Evolutionary conservation across 352 stramenopile species (phyloP).

Genomic region (Pythium monospermum): DNA sequence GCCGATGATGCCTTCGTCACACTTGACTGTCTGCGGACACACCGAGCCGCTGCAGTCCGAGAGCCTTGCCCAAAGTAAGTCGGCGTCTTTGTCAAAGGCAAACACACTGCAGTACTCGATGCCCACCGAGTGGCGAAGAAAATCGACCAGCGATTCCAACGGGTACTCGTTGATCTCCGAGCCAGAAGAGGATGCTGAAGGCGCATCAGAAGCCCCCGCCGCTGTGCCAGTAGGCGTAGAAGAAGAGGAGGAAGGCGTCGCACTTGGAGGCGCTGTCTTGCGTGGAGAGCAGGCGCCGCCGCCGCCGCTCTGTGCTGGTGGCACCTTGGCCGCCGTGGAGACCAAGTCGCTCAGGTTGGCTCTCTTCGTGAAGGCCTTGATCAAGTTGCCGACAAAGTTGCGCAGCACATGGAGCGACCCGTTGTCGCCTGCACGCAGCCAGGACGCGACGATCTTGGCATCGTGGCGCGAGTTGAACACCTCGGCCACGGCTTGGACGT

Average conservation of each 20-base stretch:
- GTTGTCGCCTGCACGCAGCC: constrained; percentile 30
- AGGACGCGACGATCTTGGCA: constrained; percentile 29
- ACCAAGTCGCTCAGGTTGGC: constrained; percentile 28
- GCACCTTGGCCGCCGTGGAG: background rate
- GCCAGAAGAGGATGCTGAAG: too few species aligned
- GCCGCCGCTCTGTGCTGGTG: background rate
- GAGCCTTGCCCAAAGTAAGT: constrained; percentile 45
- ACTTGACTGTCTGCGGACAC: constrained; percentile 33
- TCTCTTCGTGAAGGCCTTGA: constrained; percentile 41
- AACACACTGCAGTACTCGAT: constrained; percentile 62
- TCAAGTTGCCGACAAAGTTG: constrained; percentile 49
- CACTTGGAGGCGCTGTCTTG: background rate
- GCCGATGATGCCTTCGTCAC: constrained; percentile 55
- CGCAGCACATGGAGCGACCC: constrained; percentile 58
- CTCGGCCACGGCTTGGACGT: constrained; percentile 54
- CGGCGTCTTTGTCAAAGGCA: constrained; percentile 43
- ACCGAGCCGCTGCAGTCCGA: constrained; percentile 21
- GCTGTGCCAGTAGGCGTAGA: background rate
- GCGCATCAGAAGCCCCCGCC: too few species aligned
- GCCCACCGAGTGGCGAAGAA: constrained; percentile 43
- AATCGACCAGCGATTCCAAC: constrained; percentile 39
- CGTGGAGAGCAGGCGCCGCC: background rate
- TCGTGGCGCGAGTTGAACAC: constrained; percentile 64
- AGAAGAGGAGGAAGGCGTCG: background rate
- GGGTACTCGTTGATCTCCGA: constrained; percentile 23